Evolutionary conservation across 345 rosid species (phyloP), one percentile per base, ranked within the genome.

Genomic region (Linum trigynum): DNA sequence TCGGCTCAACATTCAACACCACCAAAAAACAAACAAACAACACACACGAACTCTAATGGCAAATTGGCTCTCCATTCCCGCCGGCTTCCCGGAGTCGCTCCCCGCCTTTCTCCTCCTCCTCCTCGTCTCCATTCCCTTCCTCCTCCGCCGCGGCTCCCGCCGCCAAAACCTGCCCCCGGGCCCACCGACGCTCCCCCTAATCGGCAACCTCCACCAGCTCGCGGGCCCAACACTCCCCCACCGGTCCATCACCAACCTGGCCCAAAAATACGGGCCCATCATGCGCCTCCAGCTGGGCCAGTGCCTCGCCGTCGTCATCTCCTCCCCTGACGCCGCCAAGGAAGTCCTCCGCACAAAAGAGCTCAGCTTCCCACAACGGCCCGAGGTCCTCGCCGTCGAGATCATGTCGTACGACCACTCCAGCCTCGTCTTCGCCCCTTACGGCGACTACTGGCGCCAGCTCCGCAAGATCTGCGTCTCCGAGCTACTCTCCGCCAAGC

Each of bases 241-340:
- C 23, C 59, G n/a, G 17, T 5, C 59, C 7, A 16, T 56, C 59
- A 7, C 35, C 35, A 32, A 3, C 3, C 37, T 56, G 15, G 9
- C 59, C 35, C 8, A 10, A 7, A 56, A 56, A 8, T 32, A 56
- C 59, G 59, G 59, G 9, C 59, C 59, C 3, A n/a, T 56, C 32
- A 56, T 56, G 59, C 59, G 37, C 7, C 59, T 56, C 37, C 59
- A 56, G 7, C 59, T 56, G 3, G 59, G 59, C 35, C 15, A 56
- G 37, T n/a, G 23, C 32, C 15, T 37, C 14, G 39, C 38, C 38
- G 62, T 59, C 39, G 62, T 59, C 39, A 23, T 59, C 9, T 59
- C 62, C 39, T 59, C 62, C 5, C 39, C 62, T 1, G 62, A 59
- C 39, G 62, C 62, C 40, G 62, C 62, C 39, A 59, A 59, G 39